Evolutionary conservation across 192 early-diverging fungal species (phyloP), one percentile per base, ranked within the genome.

Genomic region (Thamnidium elegans): DNA sequence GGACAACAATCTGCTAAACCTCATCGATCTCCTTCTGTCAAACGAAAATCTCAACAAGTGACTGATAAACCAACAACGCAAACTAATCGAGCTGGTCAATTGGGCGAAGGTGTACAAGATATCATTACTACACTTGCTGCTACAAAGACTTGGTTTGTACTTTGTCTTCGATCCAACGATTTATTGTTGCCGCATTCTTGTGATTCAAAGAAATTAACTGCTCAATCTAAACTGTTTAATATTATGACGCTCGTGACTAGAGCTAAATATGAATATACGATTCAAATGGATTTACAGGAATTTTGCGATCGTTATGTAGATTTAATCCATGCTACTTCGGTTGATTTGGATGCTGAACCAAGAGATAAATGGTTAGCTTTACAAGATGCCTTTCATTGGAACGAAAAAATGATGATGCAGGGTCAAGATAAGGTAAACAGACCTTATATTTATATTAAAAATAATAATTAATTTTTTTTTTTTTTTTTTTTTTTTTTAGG

Each of bases 141-240:
- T 51, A 88, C 89, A 3, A 80, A 81, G 36, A 78, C 83, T 32
- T 94, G 91, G 90, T 88, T 86, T 54, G 63, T 91, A 43, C 68
- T 87, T 58, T 92, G 91, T 70, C 70, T 95, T 26, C 76, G 81
- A 19, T 85, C 93, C 3, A 92, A 90, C 65, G 81, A 89, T 45
- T 55, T 75, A 8, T 73, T 81, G 8, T 77, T 86, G 36, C 70
- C 81, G 15, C 75, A 83, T 56, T 71, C 82, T 44, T 87, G 86
- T 55, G 92, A 95, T 68, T 66, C 78, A 20, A 84, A 83, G 26
- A 71, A 79, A 21, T 71, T 98, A 13, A 73, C 84, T 63, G 65
- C 74, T 43, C 94, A 98, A 73, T 78, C 93, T 10, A 64, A 78
- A 5, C 72, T 80, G 7, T 82, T 87, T 31, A 86, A 85, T 53